Evolutionary conservation across 805 yeast genomes (phyloP).

Genomic region (Schizosaccharomyces pombe): ASM294v3 CU329670.1:5218001-5218500

Average conservation of each 20-base stretch:
- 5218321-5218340: slow-evolving; percentile 65
- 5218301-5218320: slow-evolving; percentile 79
- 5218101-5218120: slow-evolving; percentile 92
- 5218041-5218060: slow-evolving; percentile 60
- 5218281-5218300: slow-evolving; percentile 64
- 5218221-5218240: slow-evolving; percentile 89
- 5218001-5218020: slow-evolving; percentile 66
- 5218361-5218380: slow-evolving; percentile 87
- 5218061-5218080: slow-evolving; percentile 90
- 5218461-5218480: no score
- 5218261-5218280: slow-evolving; percentile 76
- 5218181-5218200: slow-evolving; percentile 88
- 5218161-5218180: slow-evolving; percentile 94
- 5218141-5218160: slow-evolving; percentile 59
- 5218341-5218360: slow-evolving; percentile 71
- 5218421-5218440: slow-evolving; percentile 90
- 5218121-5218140: slow-evolving; percentile 55
- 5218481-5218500: background rate
- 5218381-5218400: slow-evolving; percentile 66
- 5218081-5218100: slow-evolving; percentile 82
- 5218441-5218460: slow-evolving; percentile 75
- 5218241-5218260: slow-evolving; percentile 87
- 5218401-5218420: slow-evolving; percentile 53
- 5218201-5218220: slow-evolving; percentile 76
- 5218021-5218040: slow-evolving; percentile 72